phyloP scores from a whole-genome alignment of 176 grass and related monocot genomes.

The Rhipidocladum racemiflorum region DNA sequence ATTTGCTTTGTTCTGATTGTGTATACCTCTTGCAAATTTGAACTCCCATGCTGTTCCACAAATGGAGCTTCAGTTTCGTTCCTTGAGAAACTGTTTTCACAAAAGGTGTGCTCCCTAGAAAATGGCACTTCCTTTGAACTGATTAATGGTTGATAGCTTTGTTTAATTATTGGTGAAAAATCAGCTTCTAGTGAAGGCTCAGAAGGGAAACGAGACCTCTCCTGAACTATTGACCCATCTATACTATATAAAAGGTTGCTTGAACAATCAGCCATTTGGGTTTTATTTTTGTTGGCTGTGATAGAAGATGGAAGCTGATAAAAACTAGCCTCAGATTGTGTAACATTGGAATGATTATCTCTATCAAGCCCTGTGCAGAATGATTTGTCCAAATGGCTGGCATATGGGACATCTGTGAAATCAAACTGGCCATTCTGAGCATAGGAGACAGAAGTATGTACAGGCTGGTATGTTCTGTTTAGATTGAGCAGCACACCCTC shows the following conservation, averaged over 20 bases:
- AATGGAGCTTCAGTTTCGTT: conserved; percentile 28
- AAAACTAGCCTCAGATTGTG: conserved; percentile 21
- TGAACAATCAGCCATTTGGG: conserved; percentile 28
- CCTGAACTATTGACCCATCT: conserved; percentile 19
- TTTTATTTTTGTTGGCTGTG: conserved; percentile 24
- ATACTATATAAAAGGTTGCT: background rate
- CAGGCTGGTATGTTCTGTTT: conserved; percentile 23
- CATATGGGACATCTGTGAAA: conserved; percentile 25
- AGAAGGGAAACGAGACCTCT: conserved; percentile 2
- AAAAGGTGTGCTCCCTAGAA: conserved; percentile 20
- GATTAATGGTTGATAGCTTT: conserved; percentile 28
- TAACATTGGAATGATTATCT: conserved; percentile 31
- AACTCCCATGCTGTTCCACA: background rate
- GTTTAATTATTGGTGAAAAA: conserved; percentile 35
- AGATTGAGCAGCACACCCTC: conserved; percentile 27
- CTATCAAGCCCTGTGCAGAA: conserved; percentile 30
- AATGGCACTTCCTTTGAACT: conserved; percentile 29
- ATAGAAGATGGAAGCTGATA: conserved; percentile 34
- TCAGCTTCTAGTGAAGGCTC: conserved; percentile 15
- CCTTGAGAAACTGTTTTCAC: conserved; percentile 2
- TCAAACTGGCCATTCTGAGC: conserved; percentile 38
- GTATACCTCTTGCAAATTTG: conserved; percentile 20
- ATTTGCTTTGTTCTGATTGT: conserved; percentile 13
- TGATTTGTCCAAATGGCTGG: conserved; percentile 37
- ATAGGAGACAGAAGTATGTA: conserved; percentile 33